A percentile compares a stretch with the other conserved stretches of the same genome.
Evolutionary conservation across 2,329 filamentous ascomycete genomes (phyloP).

Genomic region (Fonsecaea multimorphosa): DNA sequence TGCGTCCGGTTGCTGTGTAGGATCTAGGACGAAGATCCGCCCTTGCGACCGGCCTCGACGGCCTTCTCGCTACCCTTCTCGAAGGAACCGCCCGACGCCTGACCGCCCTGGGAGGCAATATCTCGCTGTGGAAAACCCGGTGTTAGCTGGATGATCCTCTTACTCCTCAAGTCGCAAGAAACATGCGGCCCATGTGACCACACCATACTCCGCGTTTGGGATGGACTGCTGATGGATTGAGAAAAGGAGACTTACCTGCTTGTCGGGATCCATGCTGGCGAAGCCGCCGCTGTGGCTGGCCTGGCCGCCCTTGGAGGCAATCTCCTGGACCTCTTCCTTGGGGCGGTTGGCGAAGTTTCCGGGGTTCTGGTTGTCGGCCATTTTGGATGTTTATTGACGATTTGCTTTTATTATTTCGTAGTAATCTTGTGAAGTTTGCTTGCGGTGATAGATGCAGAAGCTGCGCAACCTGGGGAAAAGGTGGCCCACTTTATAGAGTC

Average conservation of each 20-base stretch:
- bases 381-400: not conserved
- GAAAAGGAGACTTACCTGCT: constrained; percentile 38
- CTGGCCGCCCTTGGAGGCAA: constrained; percentile 47
- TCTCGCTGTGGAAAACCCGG: constrained; percentile 49
- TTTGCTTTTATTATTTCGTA: too few relatives aligned
- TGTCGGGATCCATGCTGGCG: constrained; percentile 42
- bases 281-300: constrained; percentile 44
- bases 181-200: too few relatives aligned
- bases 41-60: constrained; percentile 61
- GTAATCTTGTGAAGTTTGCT: too few relatives aligned
- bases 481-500: constrained; percentile 1
- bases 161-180: not conserved
- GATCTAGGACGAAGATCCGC: constrained; percentile 46
- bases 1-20: too few relatives aligned
- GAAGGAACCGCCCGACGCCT: constrained; percentile 61
- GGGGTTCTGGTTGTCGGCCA: constrained; percentile 39
- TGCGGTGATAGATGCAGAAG: not conserved
- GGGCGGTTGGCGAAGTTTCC: constrained; percentile 48
- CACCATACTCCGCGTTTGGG: too few relatives aligned
- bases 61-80: constrained; percentile 60
- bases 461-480: too few relatives aligned
- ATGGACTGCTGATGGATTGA: too few relatives aligned
- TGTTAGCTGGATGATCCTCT: too few relatives aligned
- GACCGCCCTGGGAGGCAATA: constrained; percentile 62
- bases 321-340: constrained; percentile 47